Evolutionary conservation across 2,329 filamentous ascomycete species (phyloP), one percentile per base, ranked within the genome.

Genomic region (Hymenoscyphus salicellus): DNA sequence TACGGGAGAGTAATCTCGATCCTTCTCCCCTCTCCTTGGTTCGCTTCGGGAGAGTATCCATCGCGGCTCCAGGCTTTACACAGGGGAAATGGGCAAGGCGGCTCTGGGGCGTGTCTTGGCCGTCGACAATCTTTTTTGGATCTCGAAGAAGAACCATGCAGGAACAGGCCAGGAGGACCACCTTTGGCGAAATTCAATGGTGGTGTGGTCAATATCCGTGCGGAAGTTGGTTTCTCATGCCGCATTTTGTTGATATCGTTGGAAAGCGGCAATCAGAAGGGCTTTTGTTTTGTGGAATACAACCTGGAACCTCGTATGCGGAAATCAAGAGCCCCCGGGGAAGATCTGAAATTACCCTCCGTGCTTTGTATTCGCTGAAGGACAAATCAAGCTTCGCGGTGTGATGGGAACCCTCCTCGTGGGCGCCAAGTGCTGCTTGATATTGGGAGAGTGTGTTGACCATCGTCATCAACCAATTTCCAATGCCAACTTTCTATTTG

Each of bases 141-240:
- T 17, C 36, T 38, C 16, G 30, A 17, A 20, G 3, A 17, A 49
- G 43, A 49, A 49, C 6, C n/a, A 49, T 49, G n/a, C 43, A 49
- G 20, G 43, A 49, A 20, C 43, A n/a, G 43, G 20, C 43, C 23
- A 3, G 43, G n/a, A n/a, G n/a, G n/a, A n/a, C n/a, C n/a, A 26
- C 46, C 11, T 16, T 11, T 49, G 17, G 23, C 11, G 5, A 5
- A 14, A 20, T 46, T 52, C 46, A 11, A 52, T 26, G 46, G 46
- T 52, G 46, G 46, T 52, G 46, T 52, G 46, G 46, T 52, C 46
- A 52, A 26, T 52, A 52, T 52, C 46, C 46, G 46, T 52, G 46
- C 46, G 46, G 46, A 52, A 52, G 46, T 52, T 52, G 46, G 20
- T 4, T 52, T 52, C 36, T 52, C 46, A 52, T 52, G 46, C 46